Percentiles rank a stretch among this genome's conserved stretches.
These are phyloP conservation scores for Pichia sporocuriosa DNA, from an alignment of 805 yeast species.

Conservation along the genomic window DNA sequence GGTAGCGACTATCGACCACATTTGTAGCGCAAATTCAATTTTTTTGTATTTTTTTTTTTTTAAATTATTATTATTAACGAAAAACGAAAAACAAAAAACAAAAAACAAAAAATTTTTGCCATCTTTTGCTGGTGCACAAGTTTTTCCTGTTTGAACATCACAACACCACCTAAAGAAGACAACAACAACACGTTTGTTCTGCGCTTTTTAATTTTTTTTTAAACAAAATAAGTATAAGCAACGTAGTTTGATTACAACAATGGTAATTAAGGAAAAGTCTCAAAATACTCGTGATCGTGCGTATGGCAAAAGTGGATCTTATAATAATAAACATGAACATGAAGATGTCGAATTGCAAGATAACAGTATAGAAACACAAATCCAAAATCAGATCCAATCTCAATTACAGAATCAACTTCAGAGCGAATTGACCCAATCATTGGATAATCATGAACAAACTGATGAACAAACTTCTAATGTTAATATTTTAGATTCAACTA, in stretches of 20 bases:
- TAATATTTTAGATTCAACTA: slow-evolving; percentile 9
- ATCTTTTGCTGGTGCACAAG: slow-evolving; percentile 9
- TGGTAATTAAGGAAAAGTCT: no score
- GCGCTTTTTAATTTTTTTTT: not conserved
- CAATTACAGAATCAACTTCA: slow-evolving; percentile 8
- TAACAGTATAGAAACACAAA: slow-evolving; percentile 5
- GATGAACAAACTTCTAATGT: not conserved
- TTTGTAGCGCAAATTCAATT: no score
- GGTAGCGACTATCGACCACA: no score
- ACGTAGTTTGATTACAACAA: no score
- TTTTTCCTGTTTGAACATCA: slow-evolving; percentile 15
- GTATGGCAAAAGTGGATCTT: no score
- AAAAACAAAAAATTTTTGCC: no score
- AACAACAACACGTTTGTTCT: not conserved
- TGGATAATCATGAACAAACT: not conserved
- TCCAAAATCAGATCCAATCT: slow-evolving; percentile 10
- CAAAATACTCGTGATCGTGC: no score
- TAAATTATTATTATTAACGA: not conserved
- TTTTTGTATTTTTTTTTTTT: not conserved
- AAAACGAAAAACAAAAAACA: no score
- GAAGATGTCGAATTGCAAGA: not conserved
- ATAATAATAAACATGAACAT: not conserved
- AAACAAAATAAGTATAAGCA: not conserved
- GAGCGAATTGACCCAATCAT: not conserved
- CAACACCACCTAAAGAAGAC: slow-evolving; percentile 18